phyloP scores from a whole-genome alignment of 768 basidiomycete species.

The Leucosporidium creatinivorum region DNA sequence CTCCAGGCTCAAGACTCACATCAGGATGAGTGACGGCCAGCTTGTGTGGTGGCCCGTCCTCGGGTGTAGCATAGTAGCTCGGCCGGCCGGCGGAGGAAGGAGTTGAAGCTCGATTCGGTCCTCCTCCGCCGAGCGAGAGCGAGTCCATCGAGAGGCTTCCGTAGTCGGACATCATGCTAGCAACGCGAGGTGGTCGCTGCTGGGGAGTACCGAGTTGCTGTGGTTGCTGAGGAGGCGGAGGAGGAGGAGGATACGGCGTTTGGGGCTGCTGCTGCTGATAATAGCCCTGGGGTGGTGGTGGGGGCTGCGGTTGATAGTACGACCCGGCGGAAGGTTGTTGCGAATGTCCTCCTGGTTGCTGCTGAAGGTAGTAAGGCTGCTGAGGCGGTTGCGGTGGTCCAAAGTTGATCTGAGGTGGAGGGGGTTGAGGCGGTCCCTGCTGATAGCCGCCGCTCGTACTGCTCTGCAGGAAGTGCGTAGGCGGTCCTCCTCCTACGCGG shows the following conservation, averaged over 20 bases:
- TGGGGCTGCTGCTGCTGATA: slow-evolving; percentile 3
- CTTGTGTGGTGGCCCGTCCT: slow-evolving; percentile 31
- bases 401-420: background rate
- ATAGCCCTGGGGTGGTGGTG: slow-evolving; percentile 13
- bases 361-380: slow-evolving; percentile 7
- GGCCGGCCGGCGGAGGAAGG: background rate
- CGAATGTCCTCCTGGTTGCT: background rate
- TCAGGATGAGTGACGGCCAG: slow-evolving; percentile 26
- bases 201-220: background rate
- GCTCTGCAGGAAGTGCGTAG: background rate
- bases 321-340: slow-evolving; percentile 6
- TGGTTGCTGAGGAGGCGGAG: background rate
- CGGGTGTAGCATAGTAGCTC: slow-evolving; percentile 25
- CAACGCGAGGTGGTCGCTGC: background rate
- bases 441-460: background rate
- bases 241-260: background rate
- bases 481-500: background rate
- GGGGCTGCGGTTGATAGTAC: slow-evolving; percentile 6
- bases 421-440: background rate
- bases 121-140: background rate
- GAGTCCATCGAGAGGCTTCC: background rate
- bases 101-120: background rate
- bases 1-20: too few species aligned
- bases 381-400: background rate
- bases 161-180: slow-evolving; percentile 1